A percentile compares a stretch with the other conserved stretches of the same genome.
Conservation (phyloP, 352 stramenopile genomes). For the Globisporangium irregulare region DNA sequence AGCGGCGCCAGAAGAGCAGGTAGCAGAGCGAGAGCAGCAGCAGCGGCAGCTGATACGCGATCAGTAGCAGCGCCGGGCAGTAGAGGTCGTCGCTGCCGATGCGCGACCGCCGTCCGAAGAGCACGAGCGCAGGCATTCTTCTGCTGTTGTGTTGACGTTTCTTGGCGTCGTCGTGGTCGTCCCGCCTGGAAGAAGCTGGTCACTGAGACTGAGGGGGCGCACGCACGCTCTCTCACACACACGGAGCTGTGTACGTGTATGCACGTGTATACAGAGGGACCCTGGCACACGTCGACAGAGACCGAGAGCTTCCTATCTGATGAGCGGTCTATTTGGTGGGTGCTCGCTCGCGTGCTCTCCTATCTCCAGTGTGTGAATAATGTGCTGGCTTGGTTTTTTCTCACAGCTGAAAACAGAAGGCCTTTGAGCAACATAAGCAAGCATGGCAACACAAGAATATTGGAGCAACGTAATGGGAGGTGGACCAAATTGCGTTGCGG, state of each 20-base stretch:
- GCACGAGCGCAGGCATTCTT: constrained; percentile 77
- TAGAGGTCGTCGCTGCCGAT: constrained; percentile 85
- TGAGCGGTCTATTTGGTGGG: neutral
- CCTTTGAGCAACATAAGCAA: too few relatives aligned
- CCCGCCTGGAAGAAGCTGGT: neutral
- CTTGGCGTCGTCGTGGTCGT: neutral
- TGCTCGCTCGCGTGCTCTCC: too few relatives aligned
- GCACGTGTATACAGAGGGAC: neutral
- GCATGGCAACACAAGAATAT: too few relatives aligned
- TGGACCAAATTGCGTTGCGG: too few relatives aligned
- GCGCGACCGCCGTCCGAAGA: constrained; percentile 79
- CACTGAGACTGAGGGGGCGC: neutral
- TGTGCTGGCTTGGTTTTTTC: neutral
- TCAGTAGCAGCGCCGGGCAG: constrained; percentile 73
- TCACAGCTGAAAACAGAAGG: too few relatives aligned
- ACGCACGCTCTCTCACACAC: neutral
- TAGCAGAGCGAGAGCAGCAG: constrained; percentile 62
- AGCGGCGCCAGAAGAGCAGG: constrained; percentile 55
- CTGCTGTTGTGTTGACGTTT: neutral
- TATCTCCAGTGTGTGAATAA: neutral
- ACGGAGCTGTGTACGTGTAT: neutral
- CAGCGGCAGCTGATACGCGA: constrained; percentile 76
- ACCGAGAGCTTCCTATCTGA: neutral
- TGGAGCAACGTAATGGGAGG: too few relatives aligned
- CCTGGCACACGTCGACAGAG: neutral